A percentile compares a stretch with the other conserved stretches of the same genome.
Conservation (phyloP, 2,329 filamentous ascomycete genomes). For the Parastagonospora avenae region DNA sequence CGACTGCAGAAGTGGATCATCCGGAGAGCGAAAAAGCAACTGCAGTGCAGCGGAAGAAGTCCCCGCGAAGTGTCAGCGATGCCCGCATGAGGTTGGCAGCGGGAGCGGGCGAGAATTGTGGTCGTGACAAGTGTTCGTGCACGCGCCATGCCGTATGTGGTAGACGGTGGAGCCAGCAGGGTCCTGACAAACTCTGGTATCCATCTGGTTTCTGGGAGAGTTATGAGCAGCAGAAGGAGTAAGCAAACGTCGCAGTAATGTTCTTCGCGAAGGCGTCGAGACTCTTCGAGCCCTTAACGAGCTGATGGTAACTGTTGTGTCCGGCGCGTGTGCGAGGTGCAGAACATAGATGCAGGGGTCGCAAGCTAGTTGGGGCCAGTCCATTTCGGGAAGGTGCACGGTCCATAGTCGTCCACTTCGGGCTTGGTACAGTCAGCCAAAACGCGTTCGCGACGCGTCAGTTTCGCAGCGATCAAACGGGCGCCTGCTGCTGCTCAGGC, state of each 20-base stretch:
- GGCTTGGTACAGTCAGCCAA: slow-evolving; percentile 9
- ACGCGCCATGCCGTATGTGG: slow-evolving; percentile 13
- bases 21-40: slow-evolving; percentile 16
- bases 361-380: neutral
- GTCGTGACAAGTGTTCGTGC: slow-evolving; percentile 37
- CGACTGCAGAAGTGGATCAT: slow-evolving; percentile 20
- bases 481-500: slow-evolving; percentile 7
- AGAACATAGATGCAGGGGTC: too few species aligned
- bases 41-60: slow-evolving; percentile 8
- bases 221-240: too few species aligned
- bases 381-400: slow-evolving; percentile 9
- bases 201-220: too few species aligned
- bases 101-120: slow-evolving; percentile 19
- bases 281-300: too few species aligned
- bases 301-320: too few species aligned
- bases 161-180: slow-evolving; percentile 17
- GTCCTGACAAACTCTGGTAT: slow-evolving; percentile 8
- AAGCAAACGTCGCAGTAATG: too few species aligned
- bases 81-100: slow-evolving; percentile 15
- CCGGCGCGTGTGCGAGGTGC: too few species aligned
- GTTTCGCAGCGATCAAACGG: slow-evolving; percentile 5
- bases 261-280: too few species aligned
- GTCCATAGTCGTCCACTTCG: slow-evolving; percentile 8
- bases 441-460: slow-evolving; percentile 27
- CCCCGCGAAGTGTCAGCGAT: slow-evolving; percentile 6